Conservation (phyloP, 2,329 filamentous ascomycete species). For the Botrytis galanthina region DNA sequence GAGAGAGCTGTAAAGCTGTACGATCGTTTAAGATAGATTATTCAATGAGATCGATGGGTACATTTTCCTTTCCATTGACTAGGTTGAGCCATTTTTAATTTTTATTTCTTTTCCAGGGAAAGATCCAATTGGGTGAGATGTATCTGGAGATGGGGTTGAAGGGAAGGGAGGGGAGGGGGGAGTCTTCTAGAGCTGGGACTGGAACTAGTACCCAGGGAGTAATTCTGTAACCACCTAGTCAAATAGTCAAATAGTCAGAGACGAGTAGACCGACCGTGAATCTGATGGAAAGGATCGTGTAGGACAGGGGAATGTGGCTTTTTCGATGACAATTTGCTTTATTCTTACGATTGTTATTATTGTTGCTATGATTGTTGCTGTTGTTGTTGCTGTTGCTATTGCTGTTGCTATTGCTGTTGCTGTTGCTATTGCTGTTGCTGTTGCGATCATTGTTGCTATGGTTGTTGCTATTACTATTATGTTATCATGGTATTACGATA, state of each 20-base stretch:
- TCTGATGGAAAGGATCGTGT: slow-evolving; percentile 4
- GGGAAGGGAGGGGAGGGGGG: not conserved
- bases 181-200: not conserved
- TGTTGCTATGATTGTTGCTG: too few species aligned
- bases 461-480: too few species aligned
- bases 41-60: slow-evolving; percentile 5
- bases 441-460: too few species aligned
- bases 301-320: not conserved
- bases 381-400: too few species aligned
- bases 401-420: too few species aligned
- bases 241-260: not conserved
- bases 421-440: too few species aligned
- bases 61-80: not conserved
- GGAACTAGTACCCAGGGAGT: not conserved
- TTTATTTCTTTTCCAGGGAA: not conserved
- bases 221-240: slow-evolving; percentile 5
- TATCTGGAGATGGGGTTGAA: not conserved
- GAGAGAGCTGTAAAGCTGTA: not conserved
- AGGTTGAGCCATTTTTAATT: not conserved
- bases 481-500: too few species aligned
- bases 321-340: not conserved
- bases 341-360: not conserved
- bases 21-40: not conserved
- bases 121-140: not conserved
- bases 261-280: not conserved